Evolutionary conservation across 108 stramenopile genomes (phyloP).

Genomic region (Seminavis robusta): DNA sequence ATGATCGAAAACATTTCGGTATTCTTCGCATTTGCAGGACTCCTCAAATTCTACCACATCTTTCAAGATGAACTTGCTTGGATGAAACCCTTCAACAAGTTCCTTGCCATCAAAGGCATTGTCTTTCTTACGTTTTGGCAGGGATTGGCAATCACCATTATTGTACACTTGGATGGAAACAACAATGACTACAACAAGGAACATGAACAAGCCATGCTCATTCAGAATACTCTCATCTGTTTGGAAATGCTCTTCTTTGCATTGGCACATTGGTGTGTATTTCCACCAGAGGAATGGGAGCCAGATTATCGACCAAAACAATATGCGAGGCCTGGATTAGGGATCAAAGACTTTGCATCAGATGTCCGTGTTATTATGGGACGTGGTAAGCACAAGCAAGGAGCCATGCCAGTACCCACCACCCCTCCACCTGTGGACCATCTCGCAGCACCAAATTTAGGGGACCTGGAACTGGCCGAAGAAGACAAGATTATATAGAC

Average conservation of each 20-base stretch:
- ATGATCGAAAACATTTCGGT: conserved; percentile 80
- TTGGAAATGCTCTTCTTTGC: conserved; percentile 87
- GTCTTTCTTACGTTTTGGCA: conserved; percentile 94
- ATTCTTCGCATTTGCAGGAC: conserved; percentile 81
- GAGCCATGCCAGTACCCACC: too few relatives aligned
- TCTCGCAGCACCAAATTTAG: too few relatives aligned
- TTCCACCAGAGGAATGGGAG: conserved; percentile 85
- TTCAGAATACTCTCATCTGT: conserved; percentile 88
- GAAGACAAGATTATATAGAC: too few relatives aligned
- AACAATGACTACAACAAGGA: conserved; percentile 28
- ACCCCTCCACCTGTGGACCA: too few relatives aligned
- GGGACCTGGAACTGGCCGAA: too few relatives aligned
- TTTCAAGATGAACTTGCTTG: conserved; percentile 70
- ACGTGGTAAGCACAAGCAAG: too few relatives aligned
- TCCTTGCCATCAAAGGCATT: conserved; percentile 86
- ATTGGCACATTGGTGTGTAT: conserved; percentile 86
- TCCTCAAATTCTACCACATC: conserved; percentile 86
- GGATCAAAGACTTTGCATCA: conserved; percentile 68
- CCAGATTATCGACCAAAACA: conserved; percentile 58
- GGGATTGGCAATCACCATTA: conserved; percentile 50
- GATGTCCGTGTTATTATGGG: conserved; percentile 63
- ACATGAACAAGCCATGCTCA: conserved; percentile 36
- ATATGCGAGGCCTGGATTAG: conserved; percentile 44
- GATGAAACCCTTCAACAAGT: conserved; percentile 86
- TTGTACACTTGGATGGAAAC: conserved; percentile 21